These are phyloP conservation scores for Cylindrotheca fusiformis DNA, from an alignment of 108 stramenopile genomes.

Conservation along the genomic window DNA sequence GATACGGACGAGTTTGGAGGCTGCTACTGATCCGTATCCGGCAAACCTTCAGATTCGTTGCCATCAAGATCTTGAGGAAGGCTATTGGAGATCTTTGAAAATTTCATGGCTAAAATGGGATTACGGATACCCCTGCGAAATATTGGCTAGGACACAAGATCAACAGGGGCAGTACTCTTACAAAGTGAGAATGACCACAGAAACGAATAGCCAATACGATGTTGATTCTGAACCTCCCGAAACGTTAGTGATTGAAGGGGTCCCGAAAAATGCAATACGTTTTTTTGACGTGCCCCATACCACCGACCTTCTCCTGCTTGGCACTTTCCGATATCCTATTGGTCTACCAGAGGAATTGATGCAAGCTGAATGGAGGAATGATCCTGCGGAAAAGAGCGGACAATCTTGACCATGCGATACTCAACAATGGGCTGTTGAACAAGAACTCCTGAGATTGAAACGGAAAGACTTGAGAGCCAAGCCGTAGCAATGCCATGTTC, in stretches of 20 bases:
- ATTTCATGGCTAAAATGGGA: neutral
- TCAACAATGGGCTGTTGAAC: no score
- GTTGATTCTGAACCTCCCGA: neutral
- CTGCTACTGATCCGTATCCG: neutral
- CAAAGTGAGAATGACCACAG: neutral
- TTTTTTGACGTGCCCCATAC: conserved; percentile 48
- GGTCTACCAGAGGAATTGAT: conserved; percentile 59
- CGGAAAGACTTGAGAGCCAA: no score
- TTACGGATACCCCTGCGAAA: neutral
- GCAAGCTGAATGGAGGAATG: conserved; percentile 54
- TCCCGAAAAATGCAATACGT: conserved; percentile 42
- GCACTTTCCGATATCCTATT: conserved; percentile 67
- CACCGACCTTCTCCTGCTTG: conserved; percentile 38
- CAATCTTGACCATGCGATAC: no score
- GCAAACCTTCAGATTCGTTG: neutral
- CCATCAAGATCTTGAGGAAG: neutral
- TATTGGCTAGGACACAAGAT: neutral
- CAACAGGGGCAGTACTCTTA: neutral
- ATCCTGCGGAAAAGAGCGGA: no score
- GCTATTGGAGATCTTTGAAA: neutral
- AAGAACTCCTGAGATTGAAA: no score
- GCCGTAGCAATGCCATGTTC: no score
- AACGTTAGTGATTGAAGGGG: neutral
- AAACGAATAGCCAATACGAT: neutral
- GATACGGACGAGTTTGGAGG: neutral